A percentile compares a stretch with the other conserved stretches of the same genome.
These are phyloP conservation scores for Cylindrodendrum hubeiense DNA, from an alignment of 2,329 filamentous ascomycete genomes.

Conservation along the genomic window DNA sequence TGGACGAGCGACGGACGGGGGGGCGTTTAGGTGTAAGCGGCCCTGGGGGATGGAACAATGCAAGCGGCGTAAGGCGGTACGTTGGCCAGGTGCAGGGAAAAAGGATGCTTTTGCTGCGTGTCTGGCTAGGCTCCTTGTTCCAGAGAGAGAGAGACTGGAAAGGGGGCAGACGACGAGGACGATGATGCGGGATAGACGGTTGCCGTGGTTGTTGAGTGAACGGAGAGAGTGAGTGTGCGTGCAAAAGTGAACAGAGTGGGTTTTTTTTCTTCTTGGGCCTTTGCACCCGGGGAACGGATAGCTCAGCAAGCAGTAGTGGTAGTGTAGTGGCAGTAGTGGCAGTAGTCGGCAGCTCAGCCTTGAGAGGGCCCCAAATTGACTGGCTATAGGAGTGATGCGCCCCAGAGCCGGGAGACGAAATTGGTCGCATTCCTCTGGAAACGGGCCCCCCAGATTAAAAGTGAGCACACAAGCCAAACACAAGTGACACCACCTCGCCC, in stretches of 20 bases:
- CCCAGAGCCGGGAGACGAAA: slow-evolving; percentile 33
- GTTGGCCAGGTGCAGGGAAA: slow-evolving; percentile 36
- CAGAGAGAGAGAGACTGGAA: slow-evolving; percentile 1
- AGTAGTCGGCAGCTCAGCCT: not conserved
- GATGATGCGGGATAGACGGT: slow-evolving; percentile 10
- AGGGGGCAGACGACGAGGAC: slow-evolving; percentile 1
- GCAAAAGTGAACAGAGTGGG: slow-evolving; percentile 23
- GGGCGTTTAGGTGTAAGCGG: slow-evolving; percentile 19
- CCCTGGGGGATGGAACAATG: slow-evolving; percentile 22
- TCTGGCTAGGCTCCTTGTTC: slow-evolving; percentile 1
- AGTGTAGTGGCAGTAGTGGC: too few species aligned
- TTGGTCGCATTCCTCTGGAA: slow-evolving; percentile 45
- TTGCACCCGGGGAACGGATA: slow-evolving; percentile 5
- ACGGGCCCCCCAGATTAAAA: slow-evolving; percentile 30
- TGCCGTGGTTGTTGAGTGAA: slow-evolving; percentile 29
- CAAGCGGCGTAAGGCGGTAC: slow-evolving; percentile 28
- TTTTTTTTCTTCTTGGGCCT: slow-evolving; percentile 11
- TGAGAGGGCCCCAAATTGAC: slow-evolving; percentile 18
- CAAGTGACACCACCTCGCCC: slow-evolving; percentile 25
- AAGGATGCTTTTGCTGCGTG: slow-evolving; percentile 21
- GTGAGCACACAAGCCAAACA: slow-evolving; percentile 13
- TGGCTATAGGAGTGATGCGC: slow-evolving; percentile 30
- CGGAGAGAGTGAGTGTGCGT: slow-evolving; percentile 8
- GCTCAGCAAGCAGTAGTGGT: slow-evolving; percentile 2
- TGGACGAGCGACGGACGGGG: slow-evolving; percentile 21